Percentiles rank a stretch among this genome's conserved stretches.
phyloP scores from a whole-genome alignment of 2,329 filamentous ascomycete genomes.

The Phoma sp. region DNA sequence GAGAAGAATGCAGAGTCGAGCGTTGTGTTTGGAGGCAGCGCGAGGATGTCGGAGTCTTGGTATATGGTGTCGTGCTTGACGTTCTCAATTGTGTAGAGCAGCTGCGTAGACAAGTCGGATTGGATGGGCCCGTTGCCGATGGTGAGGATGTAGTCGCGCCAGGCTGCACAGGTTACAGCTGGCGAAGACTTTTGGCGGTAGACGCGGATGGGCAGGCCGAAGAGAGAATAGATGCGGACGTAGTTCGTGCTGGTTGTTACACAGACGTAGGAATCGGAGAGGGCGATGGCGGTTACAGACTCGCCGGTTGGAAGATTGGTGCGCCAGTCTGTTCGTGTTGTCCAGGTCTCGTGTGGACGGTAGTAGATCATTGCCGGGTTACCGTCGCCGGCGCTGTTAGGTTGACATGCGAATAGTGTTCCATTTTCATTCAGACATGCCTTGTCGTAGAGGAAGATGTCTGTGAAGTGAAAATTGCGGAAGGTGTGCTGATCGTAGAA shows the following conservation, averaged over 20 bases:
- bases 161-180: conserved; percentile 91
- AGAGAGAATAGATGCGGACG: conserved; percentile 90
- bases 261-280: conserved; percentile 90
- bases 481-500: conserved; percentile 96
- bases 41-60: conserved; percentile 91
- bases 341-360: conserved; percentile 96
- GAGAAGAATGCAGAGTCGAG: conserved; percentile 91
- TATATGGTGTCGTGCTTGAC: conserved; percentile 92
- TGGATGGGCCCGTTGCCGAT: conserved; percentile 90
- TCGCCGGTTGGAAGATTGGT: conserved; percentile 89
- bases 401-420: conserved; percentile 82
- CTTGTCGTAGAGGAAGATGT: conserved; percentile 95
- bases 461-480: conserved; percentile 96
- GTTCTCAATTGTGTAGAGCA: conserved; percentile 93
- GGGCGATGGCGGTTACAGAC: conserved; percentile 82
- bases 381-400: conserved; percentile 53
- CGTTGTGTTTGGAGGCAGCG: conserved; percentile 75
- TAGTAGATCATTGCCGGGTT: conserved; percentile 90
- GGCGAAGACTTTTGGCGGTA: conserved; percentile 91
- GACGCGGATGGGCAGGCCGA: conserved; percentile 86
- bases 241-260: conserved; percentile 88
- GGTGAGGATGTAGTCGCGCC: conserved; percentile 95
- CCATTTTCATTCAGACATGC: conserved; percentile 88
- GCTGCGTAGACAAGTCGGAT: conserved; percentile 76
- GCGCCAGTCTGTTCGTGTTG: conserved; percentile 86